Base-by-base conservation (phyloP, 805 yeast genomes). In the Candida namnaoensis region DNA sequence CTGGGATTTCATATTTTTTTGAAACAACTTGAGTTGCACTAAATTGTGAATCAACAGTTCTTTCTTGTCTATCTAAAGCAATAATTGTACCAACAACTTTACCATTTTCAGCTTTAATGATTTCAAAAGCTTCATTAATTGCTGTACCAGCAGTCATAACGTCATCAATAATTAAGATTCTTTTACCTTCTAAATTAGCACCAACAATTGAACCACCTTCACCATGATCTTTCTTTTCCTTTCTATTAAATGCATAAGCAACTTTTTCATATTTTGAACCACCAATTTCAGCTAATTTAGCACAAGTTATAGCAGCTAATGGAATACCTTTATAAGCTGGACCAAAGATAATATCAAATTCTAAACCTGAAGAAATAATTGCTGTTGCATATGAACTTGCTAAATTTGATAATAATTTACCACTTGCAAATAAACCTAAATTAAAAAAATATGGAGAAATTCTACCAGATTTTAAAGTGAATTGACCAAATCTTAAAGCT, bases 91-190 rank as follows among this genome's bases (percentile, higher is more conserved):
- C 98, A 38, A 80, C 85, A 23, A 88, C 82, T 12, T 65, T 56
- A 38, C 96, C 99, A 32, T 75, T 68, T 50, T 80, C 91, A 25
- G 65, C 64, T 5, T 55, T 63, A 52, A 93, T 88, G 54, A 93
- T 83, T 38, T 73, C 78, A 54, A 86, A 84, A 0, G 98, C 97
- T 66, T 93, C 98, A 53, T 84, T 84, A 60, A 90, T 88, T 39
- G 99, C 98, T 44, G 98, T 93, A 35, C 99, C 99, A 1, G 98
- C 98, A 45, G 98, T 91, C 81, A 91, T 90, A 36, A 93, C 97
- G 56, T 91, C 99, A 62, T 93, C 99, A 47, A 91, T 88, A 54
- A 93, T 86, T 54, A 93, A 68, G 24, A 91, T 77, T 46, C 73
- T 73, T 62, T 90, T 83, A 38, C 75, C 84, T 46, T 73, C 72